These are phyloP conservation scores for Coffea canephora DNA, from an alignment of 257 asterid species.

Conservation along the genomic window DNA sequence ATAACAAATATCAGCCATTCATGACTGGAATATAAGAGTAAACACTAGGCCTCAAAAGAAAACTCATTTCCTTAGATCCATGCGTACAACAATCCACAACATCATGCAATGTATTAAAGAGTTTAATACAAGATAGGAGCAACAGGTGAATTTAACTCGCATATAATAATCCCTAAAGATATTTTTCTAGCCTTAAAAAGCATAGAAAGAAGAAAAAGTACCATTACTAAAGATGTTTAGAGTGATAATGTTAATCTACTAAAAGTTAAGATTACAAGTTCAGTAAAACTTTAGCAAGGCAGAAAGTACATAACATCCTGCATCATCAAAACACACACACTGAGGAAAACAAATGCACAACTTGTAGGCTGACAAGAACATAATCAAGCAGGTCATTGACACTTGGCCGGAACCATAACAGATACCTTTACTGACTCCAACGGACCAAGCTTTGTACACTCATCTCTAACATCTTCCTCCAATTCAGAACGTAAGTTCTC, in stretches of 20 bases:
- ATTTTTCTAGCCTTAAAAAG: no score
- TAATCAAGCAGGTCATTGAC: not conserved
- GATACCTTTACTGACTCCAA: slow-evolving; percentile 77
- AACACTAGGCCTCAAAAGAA: not conserved
- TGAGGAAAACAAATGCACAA: not conserved
- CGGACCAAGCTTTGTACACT: slow-evolving; percentile 87
- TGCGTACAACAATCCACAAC: not conserved
- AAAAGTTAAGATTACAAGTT: not conserved
- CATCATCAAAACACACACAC: slow-evolving; percentile 1
- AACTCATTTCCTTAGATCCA: not conserved
- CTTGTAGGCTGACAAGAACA: not conserved
- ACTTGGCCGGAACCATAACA: not conserved
- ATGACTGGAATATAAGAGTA: not conserved
- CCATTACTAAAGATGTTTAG: not conserved
- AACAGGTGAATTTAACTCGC: not conserved
- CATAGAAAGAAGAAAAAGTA: not conserved
- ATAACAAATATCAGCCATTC: not conserved
- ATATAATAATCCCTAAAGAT: not conserved
- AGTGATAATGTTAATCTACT: not conserved
- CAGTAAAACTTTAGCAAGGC: not conserved
- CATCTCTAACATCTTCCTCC: slow-evolving; percentile 76
- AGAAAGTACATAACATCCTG: not conserved
- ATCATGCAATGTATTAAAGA: not conserved
- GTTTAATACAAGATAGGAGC: not conserved
- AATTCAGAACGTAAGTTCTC: slow-evolving; percentile 70